Conservation (phyloP, 1,284 basidiomycete species). For the Tylopilus sp. region DNA sequence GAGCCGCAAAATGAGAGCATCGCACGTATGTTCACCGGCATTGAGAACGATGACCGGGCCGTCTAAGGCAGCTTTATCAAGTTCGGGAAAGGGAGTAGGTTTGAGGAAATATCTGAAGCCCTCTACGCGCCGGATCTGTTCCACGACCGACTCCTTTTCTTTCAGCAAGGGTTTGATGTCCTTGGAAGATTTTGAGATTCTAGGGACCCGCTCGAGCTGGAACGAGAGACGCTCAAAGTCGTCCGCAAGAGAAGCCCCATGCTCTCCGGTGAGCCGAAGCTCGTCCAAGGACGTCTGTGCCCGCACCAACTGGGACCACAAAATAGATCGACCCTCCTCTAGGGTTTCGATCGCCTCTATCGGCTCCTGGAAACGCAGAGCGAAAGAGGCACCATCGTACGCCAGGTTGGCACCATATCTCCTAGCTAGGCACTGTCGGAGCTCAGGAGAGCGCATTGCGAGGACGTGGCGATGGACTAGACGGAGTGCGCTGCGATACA, state of each 20-base stretch:
- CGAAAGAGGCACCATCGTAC: constrained; percentile 20
- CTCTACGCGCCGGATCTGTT: constrained; percentile 26
- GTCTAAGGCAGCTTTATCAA: constrained; percentile 30
- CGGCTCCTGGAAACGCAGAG: constrained; percentile 19
- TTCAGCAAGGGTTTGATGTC: constrained; percentile 21
- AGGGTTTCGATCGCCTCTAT: constrained; percentile 25
- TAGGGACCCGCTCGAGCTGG: constrained; percentile 19
- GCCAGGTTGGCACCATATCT: constrained; percentile 16
- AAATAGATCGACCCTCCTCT: constrained; percentile 22
- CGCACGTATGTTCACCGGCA: constrained; percentile 22
- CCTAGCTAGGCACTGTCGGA: constrained; percentile 18
- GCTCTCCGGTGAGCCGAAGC: constrained; percentile 19
- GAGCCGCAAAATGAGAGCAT: constrained; percentile 28
- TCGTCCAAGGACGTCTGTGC: constrained; percentile 26
- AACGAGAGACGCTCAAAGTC: constrained; percentile 22
- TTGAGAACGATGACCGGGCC: constrained; percentile 37
- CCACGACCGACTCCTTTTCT: constrained; percentile 22
- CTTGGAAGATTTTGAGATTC: constrained; percentile 10
- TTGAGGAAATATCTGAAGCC: constrained; percentile 32
- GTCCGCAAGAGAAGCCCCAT: constrained; percentile 22
- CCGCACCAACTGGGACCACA: constrained; percentile 29
- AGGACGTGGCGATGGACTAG: constrained; percentile 15
- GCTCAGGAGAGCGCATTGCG: constrained; percentile 16
- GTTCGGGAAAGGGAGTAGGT: constrained; percentile 20
- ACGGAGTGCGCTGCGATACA: constrained; percentile 23